These are phyloP conservation scores for Sanghuangporus weigelae DNA, from an alignment of 1,284 basidiomycete species.

Conservation along the genomic window DNA sequence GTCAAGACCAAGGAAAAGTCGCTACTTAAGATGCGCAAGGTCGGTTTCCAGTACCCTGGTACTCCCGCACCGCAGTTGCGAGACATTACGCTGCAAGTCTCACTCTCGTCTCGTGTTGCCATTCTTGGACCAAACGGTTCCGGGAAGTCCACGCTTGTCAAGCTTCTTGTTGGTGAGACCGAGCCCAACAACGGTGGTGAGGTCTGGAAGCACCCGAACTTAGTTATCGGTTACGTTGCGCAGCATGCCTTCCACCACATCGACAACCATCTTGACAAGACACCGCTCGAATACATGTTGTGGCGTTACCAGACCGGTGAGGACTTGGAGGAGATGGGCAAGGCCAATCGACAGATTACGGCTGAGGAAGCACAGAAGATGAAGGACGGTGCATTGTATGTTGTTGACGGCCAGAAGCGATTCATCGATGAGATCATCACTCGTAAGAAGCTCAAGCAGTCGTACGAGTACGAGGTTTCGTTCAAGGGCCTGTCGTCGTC, in stretches of 20 bases:
- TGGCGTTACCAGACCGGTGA: slow-evolving; percentile 99
- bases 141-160: slow-evolving; percentile 98
- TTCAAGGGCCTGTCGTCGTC: slow-evolving; percentile 91
- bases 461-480: slow-evolving; percentile 95
- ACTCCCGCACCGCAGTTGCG: slow-evolving; percentile 84
- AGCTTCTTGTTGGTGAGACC: slow-evolving; percentile 96
- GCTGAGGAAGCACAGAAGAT: slow-evolving; percentile 93
- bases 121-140: slow-evolving; percentile 97
- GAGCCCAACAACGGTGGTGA: slow-evolving; percentile 95
- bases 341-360: slow-evolving; percentile 83
- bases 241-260: slow-evolving; percentile 99
- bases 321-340: slow-evolving; percentile 94
- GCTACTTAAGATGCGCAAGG: slow-evolving; percentile 95
- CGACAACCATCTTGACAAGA: slow-evolving; percentile 96
- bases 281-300: slow-evolving; percentile 96
- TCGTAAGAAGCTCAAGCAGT: slow-evolving; percentile 99
- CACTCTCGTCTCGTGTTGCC: slow-evolving; percentile 95
- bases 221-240: slow-evolving; percentile 98
- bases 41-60: slow-evolving; percentile 94
- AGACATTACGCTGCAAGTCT: slow-evolving; percentile 95
- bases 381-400: slow-evolving; percentile 86
- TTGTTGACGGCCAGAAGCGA: slow-evolving; percentile 93
- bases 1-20: slow-evolving; percentile 99
- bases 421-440: slow-evolving; percentile 87
- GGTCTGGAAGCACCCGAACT: slow-evolving; percentile 98